A percentile compares a stretch with the other conserved stretches of the same genome.
These are phyloP conservation scores for Aureobasidium melanogenum DNA, from an alignment of 2,329 filamentous ascomycete genomes.

Conservation along the genomic window DNA sequence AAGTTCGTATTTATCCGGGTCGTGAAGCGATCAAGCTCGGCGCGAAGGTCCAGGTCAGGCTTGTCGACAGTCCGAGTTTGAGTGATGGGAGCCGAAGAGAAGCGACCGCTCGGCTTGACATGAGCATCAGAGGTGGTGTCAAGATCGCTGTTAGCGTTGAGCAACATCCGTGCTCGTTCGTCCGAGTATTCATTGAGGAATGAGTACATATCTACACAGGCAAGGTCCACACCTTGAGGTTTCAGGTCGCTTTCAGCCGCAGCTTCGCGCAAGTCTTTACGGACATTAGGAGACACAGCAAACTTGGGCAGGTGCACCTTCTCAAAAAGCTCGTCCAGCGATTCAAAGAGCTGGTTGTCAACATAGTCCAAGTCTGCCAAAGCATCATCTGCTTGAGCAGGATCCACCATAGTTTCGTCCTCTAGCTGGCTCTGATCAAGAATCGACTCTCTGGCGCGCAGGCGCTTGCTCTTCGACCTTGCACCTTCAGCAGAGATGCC, in stretches of 20 bases:
- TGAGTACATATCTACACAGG: neutral
- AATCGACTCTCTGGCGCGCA: constrained; percentile 50
- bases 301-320: neutral
- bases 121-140: constrained; percentile 13
- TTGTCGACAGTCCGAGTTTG: constrained; percentile 14
- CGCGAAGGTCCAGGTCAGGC: constrained; percentile 15
- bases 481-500: constrained; percentile 42
- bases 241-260: neutral
- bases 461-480: constrained; percentile 51
- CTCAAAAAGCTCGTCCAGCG: constrained; percentile 1
- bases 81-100: constrained; percentile 11
- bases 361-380: constrained; percentile 9
- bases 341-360: neutral
- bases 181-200: constrained; percentile 23
- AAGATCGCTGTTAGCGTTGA: constrained; percentile 20
- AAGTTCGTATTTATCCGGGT: constrained; percentile 37
- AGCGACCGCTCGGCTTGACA: constrained; percentile 6
- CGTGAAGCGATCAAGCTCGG: constrained; percentile 34
- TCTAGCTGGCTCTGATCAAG: constrained; percentile 32
- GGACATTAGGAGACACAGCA: neutral
- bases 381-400: constrained; percentile 4
- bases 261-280: constrained; percentile 3
- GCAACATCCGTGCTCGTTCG: constrained; percentile 19
- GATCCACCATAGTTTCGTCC: constrained; percentile 17
- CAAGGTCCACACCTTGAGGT: neutral